Evolutionary conservation across 1,284 basidiomycete genomes (phyloP).

Genomic region (Ceratobasidium sp.): DNA sequence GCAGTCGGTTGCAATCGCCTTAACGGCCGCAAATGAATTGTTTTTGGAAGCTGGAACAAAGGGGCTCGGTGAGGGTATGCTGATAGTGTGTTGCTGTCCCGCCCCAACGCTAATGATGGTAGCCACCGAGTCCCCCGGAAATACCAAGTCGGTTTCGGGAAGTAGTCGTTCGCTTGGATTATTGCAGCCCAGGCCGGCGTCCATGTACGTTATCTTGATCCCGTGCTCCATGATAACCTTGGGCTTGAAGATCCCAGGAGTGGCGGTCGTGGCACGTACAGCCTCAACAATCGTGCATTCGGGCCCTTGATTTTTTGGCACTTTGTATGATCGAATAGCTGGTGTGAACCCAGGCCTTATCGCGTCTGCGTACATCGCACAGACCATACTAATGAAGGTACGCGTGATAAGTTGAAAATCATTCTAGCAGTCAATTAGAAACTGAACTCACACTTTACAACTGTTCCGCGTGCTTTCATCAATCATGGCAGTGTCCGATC

Average conservation of each 20-base stretch:
- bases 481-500: too few species aligned
- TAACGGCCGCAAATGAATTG: not conserved
- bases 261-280: not conserved
- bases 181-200: not conserved
- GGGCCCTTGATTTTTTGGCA: not conserved
- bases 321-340: not conserved
- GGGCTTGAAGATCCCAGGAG: not conserved
- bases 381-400: not conserved
- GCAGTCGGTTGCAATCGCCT: slow-evolving; percentile 12
- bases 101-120: slow-evolving; percentile 20
- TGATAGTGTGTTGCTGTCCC: not conserved
- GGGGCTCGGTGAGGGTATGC: not conserved
- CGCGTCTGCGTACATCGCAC: not conserved
- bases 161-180: slow-evolving; percentile 9
- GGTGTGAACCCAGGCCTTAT: not conserved
- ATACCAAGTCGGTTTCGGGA: not conserved
- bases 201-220: not conserved
- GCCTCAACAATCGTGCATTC: slow-evolving; percentile 7
- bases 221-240: not conserved
- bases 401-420: not conserved
- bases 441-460: slow-evolving; percentile 1
- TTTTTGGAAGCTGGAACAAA: not conserved
- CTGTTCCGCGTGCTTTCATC: too few species aligned
- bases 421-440: not conserved
- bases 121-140: not conserved